phyloP scores from a whole-genome alignment of 352 stramenopile species.

The Globisporangium spinosum region DNA sequence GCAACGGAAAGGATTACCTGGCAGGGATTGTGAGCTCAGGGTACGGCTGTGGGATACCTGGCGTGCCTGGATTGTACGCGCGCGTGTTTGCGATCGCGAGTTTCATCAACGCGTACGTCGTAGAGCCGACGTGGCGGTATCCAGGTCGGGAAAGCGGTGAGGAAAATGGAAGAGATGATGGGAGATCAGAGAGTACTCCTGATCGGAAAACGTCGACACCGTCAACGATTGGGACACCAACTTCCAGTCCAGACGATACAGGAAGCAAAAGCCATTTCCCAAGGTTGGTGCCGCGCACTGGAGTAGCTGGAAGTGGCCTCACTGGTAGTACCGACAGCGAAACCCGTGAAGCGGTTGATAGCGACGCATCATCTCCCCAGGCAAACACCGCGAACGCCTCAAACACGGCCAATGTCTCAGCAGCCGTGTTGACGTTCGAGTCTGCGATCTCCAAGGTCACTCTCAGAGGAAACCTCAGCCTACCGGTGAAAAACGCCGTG shows the following conservation, averaged over 20 bases:
- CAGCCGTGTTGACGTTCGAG: not conserved
- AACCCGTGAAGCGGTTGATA: not conserved
- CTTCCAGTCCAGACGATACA: not conserved
- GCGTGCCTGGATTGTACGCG: not conserved
- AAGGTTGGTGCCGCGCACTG: not conserved
- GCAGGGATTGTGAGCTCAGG: slow-evolving; percentile 2
- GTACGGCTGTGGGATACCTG: not conserved
- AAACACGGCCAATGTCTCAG: not conserved
- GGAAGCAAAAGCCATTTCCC: slow-evolving; percentile 6
- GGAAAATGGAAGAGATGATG: not conserved
- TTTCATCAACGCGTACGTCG: slow-evolving; percentile 4
- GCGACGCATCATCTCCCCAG: too few species aligned
- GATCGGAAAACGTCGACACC: not conserved
- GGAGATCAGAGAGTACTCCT: not conserved
- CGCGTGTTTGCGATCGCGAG: not conserved
- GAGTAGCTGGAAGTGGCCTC: not conserved
- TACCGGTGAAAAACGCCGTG: not conserved
- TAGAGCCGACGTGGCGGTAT: slow-evolving; percentile 2
- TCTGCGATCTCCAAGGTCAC: slow-evolving; percentile 3
- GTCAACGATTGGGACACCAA: not conserved
- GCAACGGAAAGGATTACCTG: not conserved
- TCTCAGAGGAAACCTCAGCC: not conserved
- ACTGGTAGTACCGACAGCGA: not conserved
- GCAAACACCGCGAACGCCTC: not conserved
- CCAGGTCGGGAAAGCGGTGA: not conserved